A percentile compares a stretch with the other conserved stretches of the same genome.
Evolutionary conservation across 2,329 filamentous ascomycete genomes (phyloP).

Genomic region (Penicillium sp.): DNA sequence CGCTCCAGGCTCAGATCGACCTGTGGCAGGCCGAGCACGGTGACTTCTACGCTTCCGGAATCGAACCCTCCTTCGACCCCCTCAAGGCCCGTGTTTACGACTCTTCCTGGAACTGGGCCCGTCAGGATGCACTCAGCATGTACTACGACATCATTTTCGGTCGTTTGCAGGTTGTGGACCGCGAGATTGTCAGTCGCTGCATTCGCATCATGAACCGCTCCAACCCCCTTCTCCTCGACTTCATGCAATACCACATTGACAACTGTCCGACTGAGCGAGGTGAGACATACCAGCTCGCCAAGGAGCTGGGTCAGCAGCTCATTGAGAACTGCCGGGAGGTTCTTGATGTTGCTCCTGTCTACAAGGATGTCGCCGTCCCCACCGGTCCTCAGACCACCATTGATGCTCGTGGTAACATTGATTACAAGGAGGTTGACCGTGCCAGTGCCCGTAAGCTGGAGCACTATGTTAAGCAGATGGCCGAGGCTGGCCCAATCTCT

Average conservation of each 20-base stretch:
- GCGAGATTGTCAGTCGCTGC: slow-evolving; percentile 97
- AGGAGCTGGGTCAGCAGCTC: slow-evolving; percentile 87
- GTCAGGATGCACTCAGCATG: slow-evolving; percentile 96
- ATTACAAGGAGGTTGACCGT: slow-evolving; percentile 84
- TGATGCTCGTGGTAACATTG: slow-evolving; percentile 86
- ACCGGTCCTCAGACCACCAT: slow-evolving; percentile 92
- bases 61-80: slow-evolving; percentile 88
- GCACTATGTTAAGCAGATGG: slow-evolving; percentile 98
- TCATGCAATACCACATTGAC: slow-evolving; percentile 99
- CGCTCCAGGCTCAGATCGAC: slow-evolving; percentile 90
- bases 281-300: slow-evolving; percentile 97
- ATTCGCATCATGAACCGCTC: slow-evolving; percentile 99
- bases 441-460: slow-evolving; percentile 93
- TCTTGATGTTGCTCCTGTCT: slow-evolving; percentile 77
- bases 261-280: slow-evolving; percentile 96
- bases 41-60: slow-evolving; percentile 91
- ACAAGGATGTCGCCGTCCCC: slow-evolving; percentile 92
- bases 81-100: slow-evolving; percentile 96
- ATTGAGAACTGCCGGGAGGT: slow-evolving; percentile 98
- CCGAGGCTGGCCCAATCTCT: slow-evolving; percentile 95
- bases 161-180: slow-evolving; percentile 85
- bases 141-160: slow-evolving; percentile 99
- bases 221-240: slow-evolving; percentile 91
- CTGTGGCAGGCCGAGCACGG: slow-evolving; percentile 95
- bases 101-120: slow-evolving; percentile 98